These are phyloP conservation scores for Gossypium trilobum DNA, from an alignment of 441 rosid genomes.

Conservation along the genomic window DNA sequence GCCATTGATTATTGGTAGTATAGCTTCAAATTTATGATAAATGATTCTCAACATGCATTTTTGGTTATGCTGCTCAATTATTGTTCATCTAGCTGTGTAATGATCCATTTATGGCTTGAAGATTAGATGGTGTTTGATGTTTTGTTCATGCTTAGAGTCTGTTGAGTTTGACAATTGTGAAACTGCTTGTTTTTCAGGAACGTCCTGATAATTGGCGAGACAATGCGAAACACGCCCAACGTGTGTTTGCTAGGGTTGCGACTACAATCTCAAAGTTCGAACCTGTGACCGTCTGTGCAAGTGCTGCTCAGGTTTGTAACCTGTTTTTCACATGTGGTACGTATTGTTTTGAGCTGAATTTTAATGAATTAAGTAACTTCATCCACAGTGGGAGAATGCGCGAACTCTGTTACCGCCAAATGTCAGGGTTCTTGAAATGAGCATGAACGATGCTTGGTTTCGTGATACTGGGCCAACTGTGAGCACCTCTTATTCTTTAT, in stretches of 20 bases:
- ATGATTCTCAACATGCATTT: neutral
- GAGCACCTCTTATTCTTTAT: conserved; percentile 22
- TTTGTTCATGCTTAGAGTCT: neutral
- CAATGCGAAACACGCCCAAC: conserved; percentile 51
- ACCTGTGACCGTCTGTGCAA: conserved; percentile 76
- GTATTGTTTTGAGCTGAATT: conserved; percentile 2
- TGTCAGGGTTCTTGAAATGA: conserved; percentile 77
- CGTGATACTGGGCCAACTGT: conserved; percentile 92
- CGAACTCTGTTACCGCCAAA: conserved; percentile 57
- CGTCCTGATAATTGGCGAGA: conserved; percentile 87
- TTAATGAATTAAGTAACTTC: conserved; percentile 13
- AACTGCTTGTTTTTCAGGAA: conserved; percentile 40
- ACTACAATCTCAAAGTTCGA: conserved; percentile 67
- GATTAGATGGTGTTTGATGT: neutral
- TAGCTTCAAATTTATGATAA: neutral
- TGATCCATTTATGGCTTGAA: conserved; percentile 11
- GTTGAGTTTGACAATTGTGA: neutral
- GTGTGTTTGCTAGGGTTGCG: conserved; percentile 56
- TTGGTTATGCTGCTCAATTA: neutral
- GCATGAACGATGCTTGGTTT: conserved; percentile 91
- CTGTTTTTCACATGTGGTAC: neutral
- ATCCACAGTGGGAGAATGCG: conserved; percentile 70
- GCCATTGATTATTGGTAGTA: neutral
- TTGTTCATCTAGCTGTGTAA: neutral
- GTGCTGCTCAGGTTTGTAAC: conserved; percentile 56